Evolutionary conservation across 306 rosid genomes (phyloP), one percentile per base, ranked within the genome.

Genomic region (Cyamopsis tetragonoloba): DNA sequence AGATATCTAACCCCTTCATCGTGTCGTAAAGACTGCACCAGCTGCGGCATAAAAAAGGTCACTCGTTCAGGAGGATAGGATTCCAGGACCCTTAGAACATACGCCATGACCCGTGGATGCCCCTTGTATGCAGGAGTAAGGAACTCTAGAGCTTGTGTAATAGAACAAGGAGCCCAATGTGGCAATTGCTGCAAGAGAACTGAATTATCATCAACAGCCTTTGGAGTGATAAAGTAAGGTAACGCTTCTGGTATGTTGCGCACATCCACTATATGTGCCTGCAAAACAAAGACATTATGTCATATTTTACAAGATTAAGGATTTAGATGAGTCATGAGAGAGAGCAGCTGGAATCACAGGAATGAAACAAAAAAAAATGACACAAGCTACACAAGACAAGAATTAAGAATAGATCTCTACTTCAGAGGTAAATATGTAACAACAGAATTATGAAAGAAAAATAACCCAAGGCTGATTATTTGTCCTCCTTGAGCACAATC

Each of bases 161-260:
- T 90, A 46, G 97, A 93, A 74, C 99, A 93, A 67, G 99, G 95
- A 66, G 97, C 99, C 99, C 99, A 93, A 81, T 93, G 99, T 42
- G 99, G 99, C 77, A 93, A 75, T 81, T 93, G 99, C 77, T 85
- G 96, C 73, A 93, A 60, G 73, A 90, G 99, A 68, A 80, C 87
- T 11, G 99, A 93, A 77, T 93, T 90, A 43, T 93, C 99, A 72
- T 93, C 99, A 72, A 86, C 72, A 4, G 96, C 88, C 82, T 89
- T 93, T 13, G 97, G 96, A 62, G 97, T 88, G 79, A 93, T 90
- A 73, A 93, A 93, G 81, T 84, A 93, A 42, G 99, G 90, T 80
- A 93, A 82, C 65, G 97, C 99, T 83, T 88, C 97, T 9, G 99
- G 97, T 76, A 93, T 88, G 70, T 79, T 68, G 62, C 96, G 97